Base-by-base conservation (phyloP, 768 basidiomycete species). In the Leccinum barrowsii region DNA sequence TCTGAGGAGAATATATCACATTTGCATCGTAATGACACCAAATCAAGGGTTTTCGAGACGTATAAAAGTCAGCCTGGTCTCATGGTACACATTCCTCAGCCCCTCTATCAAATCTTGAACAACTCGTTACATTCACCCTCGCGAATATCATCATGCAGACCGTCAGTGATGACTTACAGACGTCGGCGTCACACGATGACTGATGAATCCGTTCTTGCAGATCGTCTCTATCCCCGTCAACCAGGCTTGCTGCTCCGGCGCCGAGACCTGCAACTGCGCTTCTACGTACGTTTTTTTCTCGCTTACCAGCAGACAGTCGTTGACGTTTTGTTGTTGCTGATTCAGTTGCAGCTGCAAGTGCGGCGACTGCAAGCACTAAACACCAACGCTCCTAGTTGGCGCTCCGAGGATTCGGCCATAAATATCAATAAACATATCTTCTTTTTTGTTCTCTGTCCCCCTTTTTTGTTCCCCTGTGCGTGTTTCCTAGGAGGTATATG, bases 311-410 rank as follows among this genome's bases (percentile, higher is more conserved):
- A 10, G 26, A n/a, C 6, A 19, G 3, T 12, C 15, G 21, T n/a
- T 62, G 47, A 65, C 7, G 0, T n/a, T 12, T 51, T 51, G 12
- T 26, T 26, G 10, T 17, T 30, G 21, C 6, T 17, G 1, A n/a
- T 53, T 7, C 22, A 67, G 66, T 10, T 67, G 66, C 34, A 21
- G 17, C 42, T 67, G 62, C 65, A 61, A 55, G 37, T 67, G 65
- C 26, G 24, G 60, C 40, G 62, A 59, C 50, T 67, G 65, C 66
- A 65, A 62, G 60, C 60, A 62, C 50, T 67, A 44, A 58, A 55
- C 11, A 7, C 22, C 40, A 40, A n/a, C n/a, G 4, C n/a, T 8
- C 7, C 7, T n/a, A 40, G 40, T n/a, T n/a, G 40, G 37, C 11
- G 40, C 7, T 40, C 40, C 26, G 7, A 26, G 26, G 40, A 8